Conservation (phyloP, 108 stramenopile species). For the Pelagomonas calceolata region DNA sequence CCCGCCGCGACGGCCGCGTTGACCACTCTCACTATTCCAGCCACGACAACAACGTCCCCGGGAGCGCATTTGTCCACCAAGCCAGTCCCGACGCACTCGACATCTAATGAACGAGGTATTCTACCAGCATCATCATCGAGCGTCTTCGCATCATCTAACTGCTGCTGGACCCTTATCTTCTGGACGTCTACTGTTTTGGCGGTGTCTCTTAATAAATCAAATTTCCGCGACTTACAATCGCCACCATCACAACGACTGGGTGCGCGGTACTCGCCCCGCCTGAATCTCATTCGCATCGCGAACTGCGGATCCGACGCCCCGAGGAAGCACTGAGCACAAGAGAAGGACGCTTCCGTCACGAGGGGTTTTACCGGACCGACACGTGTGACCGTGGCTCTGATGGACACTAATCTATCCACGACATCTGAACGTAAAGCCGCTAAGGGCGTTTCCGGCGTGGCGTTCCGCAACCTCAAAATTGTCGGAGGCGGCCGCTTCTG, state of each 20-base stretch:
- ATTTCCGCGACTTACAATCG: conserved; percentile 49
- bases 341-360: conserved; percentile 67
- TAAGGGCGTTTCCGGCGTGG: conserved; percentile 1
- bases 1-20: conserved; percentile 76
- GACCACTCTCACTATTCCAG: conserved; percentile 68
- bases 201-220: conserved; percentile 55
- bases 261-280: conserved; percentile 53
- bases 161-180: conserved; percentile 79
- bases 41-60: conserved; percentile 82
- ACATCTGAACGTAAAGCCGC: neutral
- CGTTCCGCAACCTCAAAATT: neutral
- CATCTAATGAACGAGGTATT: conserved; percentile 71
- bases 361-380: conserved; percentile 74
- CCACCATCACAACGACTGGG: conserved; percentile 58
- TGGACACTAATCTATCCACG: conserved; percentile 51
- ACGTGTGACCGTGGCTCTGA: conserved; percentile 80
- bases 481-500: too few relatives aligned
- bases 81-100: conserved; percentile 62
- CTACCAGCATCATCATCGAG: conserved; percentile 46
- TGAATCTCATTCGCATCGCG: conserved; percentile 34
- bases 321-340: conserved; percentile 76
- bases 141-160: conserved; percentile 56
- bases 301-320: conserved; percentile 15
- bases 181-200: conserved; percentile 81
- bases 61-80: conserved; percentile 86